Conservation (phyloP, 2,329 filamentous ascomycete species). For the Alternaria sp. region DNA sequence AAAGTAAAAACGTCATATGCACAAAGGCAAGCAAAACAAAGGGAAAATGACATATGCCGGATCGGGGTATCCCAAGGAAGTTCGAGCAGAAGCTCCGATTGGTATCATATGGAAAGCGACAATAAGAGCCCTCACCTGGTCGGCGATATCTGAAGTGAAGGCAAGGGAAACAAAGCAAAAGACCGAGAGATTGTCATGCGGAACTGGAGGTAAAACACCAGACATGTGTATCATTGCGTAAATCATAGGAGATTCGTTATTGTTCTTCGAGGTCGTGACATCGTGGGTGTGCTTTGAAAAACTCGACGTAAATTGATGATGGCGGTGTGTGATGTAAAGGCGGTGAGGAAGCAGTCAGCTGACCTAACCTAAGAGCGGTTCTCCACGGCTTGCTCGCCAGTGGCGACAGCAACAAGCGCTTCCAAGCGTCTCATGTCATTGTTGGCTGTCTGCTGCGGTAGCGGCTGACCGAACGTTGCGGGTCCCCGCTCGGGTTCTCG, state of each 20-base stretch:
- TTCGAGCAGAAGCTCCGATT: conserved; percentile 31
- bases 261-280: conserved; percentile 27
- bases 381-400: conserved; percentile 56
- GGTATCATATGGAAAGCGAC: conserved; percentile 40
- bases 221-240: conserved; percentile 20
- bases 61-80: conserved; percentile 17
- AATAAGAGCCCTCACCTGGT: conserved; percentile 31
- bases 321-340: background rate
- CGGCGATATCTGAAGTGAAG: conserved; percentile 7
- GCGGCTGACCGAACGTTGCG: conserved; percentile 39
- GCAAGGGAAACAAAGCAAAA: conserved; percentile 1
- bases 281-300: conserved; percentile 19
- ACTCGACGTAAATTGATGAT: conserved; percentile 9
- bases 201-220: conserved; percentile 16
- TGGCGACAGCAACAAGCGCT: conserved; percentile 69
- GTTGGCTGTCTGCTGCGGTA: conserved; percentile 41
- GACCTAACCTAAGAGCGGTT: conserved; percentile 26
- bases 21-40: conserved; percentile 8
- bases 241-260: conserved; percentile 27
- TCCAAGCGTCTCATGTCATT: conserved; percentile 64
- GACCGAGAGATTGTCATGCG: conserved; percentile 18
- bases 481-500: conserved; percentile 39
- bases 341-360: background rate
- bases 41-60: conserved; percentile 3
- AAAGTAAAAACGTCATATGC: background rate